phyloP scores from a whole-genome alignment of 2,329 filamentous ascomycete genomes.

The Incumbomyces delicatus region DNA sequence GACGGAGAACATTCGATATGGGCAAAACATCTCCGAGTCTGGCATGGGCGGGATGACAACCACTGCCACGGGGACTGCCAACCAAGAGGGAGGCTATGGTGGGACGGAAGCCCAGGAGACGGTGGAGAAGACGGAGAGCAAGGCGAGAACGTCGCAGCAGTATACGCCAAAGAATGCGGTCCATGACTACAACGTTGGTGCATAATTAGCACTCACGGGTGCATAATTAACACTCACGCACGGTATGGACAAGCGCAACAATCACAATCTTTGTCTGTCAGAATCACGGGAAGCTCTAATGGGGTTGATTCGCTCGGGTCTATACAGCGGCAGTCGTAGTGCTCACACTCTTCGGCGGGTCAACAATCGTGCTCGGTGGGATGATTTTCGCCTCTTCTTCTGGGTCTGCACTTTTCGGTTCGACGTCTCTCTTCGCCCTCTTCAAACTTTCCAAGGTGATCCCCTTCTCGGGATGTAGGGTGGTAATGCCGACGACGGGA shows the following conservation, averaged over 20 bases:
- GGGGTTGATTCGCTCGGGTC: not conserved
- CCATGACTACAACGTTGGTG: slow-evolving; percentile 20
- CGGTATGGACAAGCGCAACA: no score
- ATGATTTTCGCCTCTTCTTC: slow-evolving; percentile 21
- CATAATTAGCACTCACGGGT: slow-evolving; percentile 29
- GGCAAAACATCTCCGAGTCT: slow-evolving; percentile 46
- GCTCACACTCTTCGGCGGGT: slow-evolving; percentile 27
- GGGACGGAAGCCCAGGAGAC: slow-evolving; percentile 32
- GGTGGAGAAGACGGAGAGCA: slow-evolving; percentile 25
- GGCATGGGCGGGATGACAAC: slow-evolving; percentile 47
- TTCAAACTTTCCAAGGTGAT: slow-evolving; percentile 76
- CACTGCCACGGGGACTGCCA: slow-evolving; percentile 27
- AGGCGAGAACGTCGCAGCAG: not conserved
- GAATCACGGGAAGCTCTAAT: no score
- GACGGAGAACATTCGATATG: slow-evolving; percentile 46
- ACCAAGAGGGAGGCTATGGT: slow-evolving; percentile 33
- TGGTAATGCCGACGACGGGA: slow-evolving; percentile 84
- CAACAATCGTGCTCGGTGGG: slow-evolving; percentile 24
- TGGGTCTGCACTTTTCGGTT: slow-evolving; percentile 25
- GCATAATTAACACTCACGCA: slow-evolving; percentile 34
- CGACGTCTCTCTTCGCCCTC: slow-evolving; percentile 61
- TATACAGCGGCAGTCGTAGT: slow-evolving; percentile 21
- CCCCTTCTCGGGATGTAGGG: slow-evolving; percentile 58
- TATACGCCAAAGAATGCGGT: not conserved
- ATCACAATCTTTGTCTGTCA: no score